Evolutionary conservation across 768 basidiomycete species (phyloP).

Genomic region (Termitomyces sp.): DNA sequence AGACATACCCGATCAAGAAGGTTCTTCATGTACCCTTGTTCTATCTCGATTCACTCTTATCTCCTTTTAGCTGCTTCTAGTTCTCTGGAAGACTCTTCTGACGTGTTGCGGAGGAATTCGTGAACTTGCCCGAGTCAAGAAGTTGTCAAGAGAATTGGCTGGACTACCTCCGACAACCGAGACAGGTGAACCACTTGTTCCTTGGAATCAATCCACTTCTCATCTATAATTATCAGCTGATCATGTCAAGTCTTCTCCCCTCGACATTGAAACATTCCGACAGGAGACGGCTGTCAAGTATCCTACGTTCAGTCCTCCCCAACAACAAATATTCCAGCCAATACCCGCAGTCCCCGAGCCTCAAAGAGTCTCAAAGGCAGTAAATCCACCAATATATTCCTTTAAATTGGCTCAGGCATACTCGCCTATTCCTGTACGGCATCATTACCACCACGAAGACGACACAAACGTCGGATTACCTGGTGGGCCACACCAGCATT

Average conservation of each 20-base stretch:
- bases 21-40: slow-evolving; percentile 30
- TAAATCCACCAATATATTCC: slow-evolving; percentile 35
- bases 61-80: slow-evolving; percentile 67
- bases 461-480: slow-evolving; percentile 41
- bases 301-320: slow-evolving; percentile 81
- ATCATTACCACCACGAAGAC: slow-evolving; percentile 90
- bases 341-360: slow-evolving; percentile 25
- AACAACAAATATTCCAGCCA: slow-evolving; percentile 29
- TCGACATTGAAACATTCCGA: slow-evolving; percentile 87
- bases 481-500: slow-evolving; percentile 28
- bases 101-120: slow-evolving; percentile 91
- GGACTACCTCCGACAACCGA: slow-evolving; percentile 61
- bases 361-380: slow-evolving; percentile 24
- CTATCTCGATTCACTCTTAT: slow-evolving; percentile 11
- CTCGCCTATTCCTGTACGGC: slow-evolving; percentile 88
- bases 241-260: slow-evolving; percentile 82
- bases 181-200: slow-evolving; percentile 22
- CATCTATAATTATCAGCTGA: slow-evolving; percentile 32
- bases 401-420: slow-evolving; percentile 85
- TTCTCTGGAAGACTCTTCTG: slow-evolving; percentile 92
- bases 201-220: background rate
- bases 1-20: slow-evolving; percentile 97
- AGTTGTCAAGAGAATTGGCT: slow-evolving; percentile 78
- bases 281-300: slow-evolving; percentile 94
- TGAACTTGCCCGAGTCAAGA: slow-evolving; percentile 80